Evolutionary conservation across 208 protist species (phyloP), one percentile per base, ranked within the genome.

Genomic region (Leishmania tropica): DNA sequence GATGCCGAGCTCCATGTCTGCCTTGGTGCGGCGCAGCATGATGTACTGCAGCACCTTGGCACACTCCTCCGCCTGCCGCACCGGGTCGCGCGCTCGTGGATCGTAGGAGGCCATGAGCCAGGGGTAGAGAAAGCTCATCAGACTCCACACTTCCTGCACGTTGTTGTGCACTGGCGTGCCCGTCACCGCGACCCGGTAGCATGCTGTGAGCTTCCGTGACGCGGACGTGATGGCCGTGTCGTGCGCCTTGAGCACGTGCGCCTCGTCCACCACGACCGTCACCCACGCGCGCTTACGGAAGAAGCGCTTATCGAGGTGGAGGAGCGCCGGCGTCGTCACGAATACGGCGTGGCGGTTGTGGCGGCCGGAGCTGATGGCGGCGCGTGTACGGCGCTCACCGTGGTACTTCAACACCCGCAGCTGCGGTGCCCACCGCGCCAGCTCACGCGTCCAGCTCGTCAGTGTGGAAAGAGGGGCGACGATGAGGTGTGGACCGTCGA

Each of bases 141-240:
- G 86, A 60, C 90, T 96, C 95, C 98, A 99, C 42, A 99, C 90
- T 89, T 99, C 99, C 56, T 92, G 78, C 35, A 98, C 92, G 77
- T 98, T 98, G 91, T 99, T 99, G 81, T 99, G 99, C 68, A 99
- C 89, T 24, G 98, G 98, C 11, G 98, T 99, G 51, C 99, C 98
- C 3, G 96, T 98, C 64, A 99, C 91, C 31, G 97, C 90, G 10
- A 99, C 65, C 48, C 93, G 92, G 71, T 96, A 92, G 76, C 90
- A 96, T 28, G 93, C 81, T 10, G 73, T 89, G n/a, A 99, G 88
- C 78, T 95, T 94, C 47, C 94, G 90, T 0, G 97, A 83, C 5
- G 83, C 70, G 56, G 78, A 75, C 17, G 87, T 91, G 60, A 97
- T 88, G 56, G 90, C 89, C 0, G 94, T 95, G 60, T 91, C 83